Evolutionary conservation across 768 basidiomycete species (phyloP).

Genomic region (Calocera viscosa): DNA sequence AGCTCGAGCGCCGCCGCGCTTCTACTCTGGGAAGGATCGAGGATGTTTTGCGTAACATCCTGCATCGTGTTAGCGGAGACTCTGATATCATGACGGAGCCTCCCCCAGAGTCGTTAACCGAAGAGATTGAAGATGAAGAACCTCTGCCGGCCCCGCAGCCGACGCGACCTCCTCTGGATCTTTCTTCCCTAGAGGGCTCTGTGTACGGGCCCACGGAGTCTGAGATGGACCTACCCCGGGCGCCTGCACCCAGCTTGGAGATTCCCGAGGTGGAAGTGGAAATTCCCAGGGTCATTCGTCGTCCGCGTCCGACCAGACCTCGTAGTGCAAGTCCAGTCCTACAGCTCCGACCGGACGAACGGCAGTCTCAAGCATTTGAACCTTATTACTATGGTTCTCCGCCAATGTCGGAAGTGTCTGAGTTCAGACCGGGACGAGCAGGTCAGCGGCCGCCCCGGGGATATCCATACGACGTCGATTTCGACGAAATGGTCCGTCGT

Average conservation of each 20-base stretch:
- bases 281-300: slow-evolving; percentile 5
- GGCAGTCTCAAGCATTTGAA: not conserved
- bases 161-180: not conserved
- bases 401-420: not conserved
- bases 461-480: not conserved
- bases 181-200: not conserved
- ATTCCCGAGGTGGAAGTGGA: slow-evolving; percentile 5
- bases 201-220: not conserved
- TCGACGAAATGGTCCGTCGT: not conserved
- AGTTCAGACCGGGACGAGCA: not conserved
- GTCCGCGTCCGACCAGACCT: slow-evolving; percentile 7
- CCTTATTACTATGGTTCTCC: not conserved
- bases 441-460: not conserved
- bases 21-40: slow-evolving; percentile 28
- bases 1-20: slow-evolving; percentile 26
- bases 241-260: slow-evolving; percentile 9
- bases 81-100: slow-evolving; percentile 12
- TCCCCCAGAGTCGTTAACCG: not conserved
- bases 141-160: not conserved
- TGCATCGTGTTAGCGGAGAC: slow-evolving; percentile 10
- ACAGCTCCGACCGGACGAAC: not conserved
- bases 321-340: slow-evolving; percentile 12
- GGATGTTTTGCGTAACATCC: slow-evolving; percentile 19
- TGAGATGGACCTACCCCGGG: not conserved
- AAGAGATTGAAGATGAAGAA: slow-evolving; percentile 10